phyloP scores from a whole-genome alignment of 2,329 filamentous ascomycete genomes.

The Botryosphaeria agaves region DNA sequence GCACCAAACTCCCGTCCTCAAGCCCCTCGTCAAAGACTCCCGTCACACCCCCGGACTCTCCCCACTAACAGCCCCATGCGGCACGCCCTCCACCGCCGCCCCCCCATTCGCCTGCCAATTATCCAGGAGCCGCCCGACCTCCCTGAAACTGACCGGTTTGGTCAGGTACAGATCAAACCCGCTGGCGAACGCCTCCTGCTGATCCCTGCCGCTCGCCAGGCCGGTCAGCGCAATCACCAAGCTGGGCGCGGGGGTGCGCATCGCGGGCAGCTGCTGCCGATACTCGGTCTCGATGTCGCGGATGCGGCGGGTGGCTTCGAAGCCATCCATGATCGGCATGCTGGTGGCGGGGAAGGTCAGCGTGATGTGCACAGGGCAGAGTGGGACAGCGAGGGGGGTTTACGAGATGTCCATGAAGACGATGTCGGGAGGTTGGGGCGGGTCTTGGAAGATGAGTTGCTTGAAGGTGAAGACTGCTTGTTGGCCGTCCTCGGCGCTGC shows the following conservation, averaged over 20 bases:
- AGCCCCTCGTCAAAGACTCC: no score
- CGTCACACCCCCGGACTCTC: no score
- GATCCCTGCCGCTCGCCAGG: constrained; percentile 11
- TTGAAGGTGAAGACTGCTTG: constrained; percentile 30
- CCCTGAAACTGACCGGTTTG: constrained; percentile 20
- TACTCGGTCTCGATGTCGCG: constrained; percentile 10
- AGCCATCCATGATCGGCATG: no score
- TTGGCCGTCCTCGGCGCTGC: constrained; percentile 29
- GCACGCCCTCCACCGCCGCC: neutral
- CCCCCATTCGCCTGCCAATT: constrained; percentile 15
- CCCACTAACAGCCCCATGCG: neutral
- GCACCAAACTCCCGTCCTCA: no score
- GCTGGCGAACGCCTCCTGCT: constrained; percentile 9
- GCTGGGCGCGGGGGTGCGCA: constrained; percentile 1
- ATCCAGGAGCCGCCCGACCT: constrained; percentile 20
- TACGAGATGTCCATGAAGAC: constrained; percentile 31
- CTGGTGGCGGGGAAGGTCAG: no score
- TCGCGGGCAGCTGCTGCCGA: neutral
- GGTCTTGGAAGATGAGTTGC: constrained; percentile 4
- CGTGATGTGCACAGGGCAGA: no score
- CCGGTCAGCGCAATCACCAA: constrained; percentile 14
- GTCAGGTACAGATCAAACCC: constrained; percentile 15
- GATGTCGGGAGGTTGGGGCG: constrained; percentile 19
- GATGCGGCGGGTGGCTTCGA: constrained; percentile 12
- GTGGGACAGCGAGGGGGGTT: no score